A percentile compares a stretch with the other conserved stretches of the same genome.
Evolutionary conservation across 768 basidiomycete genomes (phyloP).

Genomic region (Inosperma sp.): DNA sequence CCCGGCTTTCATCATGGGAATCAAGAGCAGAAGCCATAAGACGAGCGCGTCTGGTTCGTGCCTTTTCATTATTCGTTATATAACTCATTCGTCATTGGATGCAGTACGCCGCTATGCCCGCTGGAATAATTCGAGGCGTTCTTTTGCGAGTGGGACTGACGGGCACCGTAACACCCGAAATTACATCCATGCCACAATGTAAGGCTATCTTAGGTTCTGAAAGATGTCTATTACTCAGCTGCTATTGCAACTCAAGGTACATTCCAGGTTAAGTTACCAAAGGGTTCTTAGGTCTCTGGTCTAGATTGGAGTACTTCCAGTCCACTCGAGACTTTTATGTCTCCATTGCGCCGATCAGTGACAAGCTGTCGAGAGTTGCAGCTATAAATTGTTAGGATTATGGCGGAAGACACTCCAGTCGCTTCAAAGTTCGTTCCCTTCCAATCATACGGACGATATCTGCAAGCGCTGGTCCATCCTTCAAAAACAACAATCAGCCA

Average conservation of each 20-base stretch:
- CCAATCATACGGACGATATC: slow-evolving; percentile 44
- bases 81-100: neutral
- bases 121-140: slow-evolving; percentile 81
- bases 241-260: slow-evolving; percentile 49
- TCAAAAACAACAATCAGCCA: slow-evolving; percentile 1
- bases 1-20: slow-evolving; percentile 76
- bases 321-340: neutral
- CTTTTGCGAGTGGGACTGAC: slow-evolving; percentile 73
- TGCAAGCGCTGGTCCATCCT: slow-evolving; percentile 48
- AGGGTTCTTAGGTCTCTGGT: slow-evolving; percentile 32
- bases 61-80: neutral
- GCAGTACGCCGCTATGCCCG: slow-evolving; percentile 78
- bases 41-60: slow-evolving; percentile 63
- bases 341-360: neutral
- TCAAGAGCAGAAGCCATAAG: slow-evolving; percentile 69
- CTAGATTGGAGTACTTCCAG: neutral
- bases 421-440: slow-evolving; percentile 35
- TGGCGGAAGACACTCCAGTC: slow-evolving; percentile 23
- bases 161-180: slow-evolving; percentile 72
- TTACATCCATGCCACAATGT: slow-evolving; percentile 85
- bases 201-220: slow-evolving; percentile 10
- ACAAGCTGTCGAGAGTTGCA: neutral
- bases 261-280: slow-evolving; percentile 78
- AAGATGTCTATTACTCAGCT: neutral
- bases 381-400: neutral